Evolutionary conservation across 2,329 filamentous ascomycete genomes (phyloP).

Genomic region (Epichloe aotearoae): DNA sequence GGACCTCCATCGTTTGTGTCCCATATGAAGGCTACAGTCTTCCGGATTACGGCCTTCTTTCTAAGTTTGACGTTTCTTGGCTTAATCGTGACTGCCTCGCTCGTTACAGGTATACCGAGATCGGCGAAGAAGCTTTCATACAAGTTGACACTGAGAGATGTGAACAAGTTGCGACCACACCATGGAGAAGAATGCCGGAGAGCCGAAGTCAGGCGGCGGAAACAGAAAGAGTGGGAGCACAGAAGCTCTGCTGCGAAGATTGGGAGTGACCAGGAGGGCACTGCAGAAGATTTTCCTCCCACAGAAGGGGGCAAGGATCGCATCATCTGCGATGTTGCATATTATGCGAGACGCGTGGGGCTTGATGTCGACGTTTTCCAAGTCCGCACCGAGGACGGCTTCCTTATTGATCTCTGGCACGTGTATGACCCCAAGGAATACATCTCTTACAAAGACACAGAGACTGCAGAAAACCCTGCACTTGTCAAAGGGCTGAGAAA

Average conservation of each 20-base stretch:
- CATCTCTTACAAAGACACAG: slow-evolving; percentile 15
- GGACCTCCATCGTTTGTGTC: slow-evolving; percentile 53
- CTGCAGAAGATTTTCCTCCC: slow-evolving; percentile 48
- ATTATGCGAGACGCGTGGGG: slow-evolving; percentile 80
- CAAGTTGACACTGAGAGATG: slow-evolving; percentile 44
- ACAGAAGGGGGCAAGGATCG: slow-evolving; percentile 72
- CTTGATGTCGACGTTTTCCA: slow-evolving; percentile 72
- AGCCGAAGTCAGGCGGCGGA: slow-evolving; percentile 39
- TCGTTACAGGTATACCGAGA: slow-evolving; percentile 51
- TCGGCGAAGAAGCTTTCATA: slow-evolving; percentile 35
- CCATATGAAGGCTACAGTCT: slow-evolving; percentile 9
- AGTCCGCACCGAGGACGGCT: slow-evolving; percentile 88
- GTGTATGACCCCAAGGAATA: slow-evolving; percentile 74
- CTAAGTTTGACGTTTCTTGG: slow-evolving; percentile 69
- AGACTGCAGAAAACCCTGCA: background rate
- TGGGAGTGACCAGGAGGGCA: slow-evolving; percentile 29
- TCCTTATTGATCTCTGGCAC: slow-evolving; percentile 81
- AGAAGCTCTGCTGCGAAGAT: slow-evolving; percentile 22
- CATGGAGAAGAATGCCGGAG: slow-evolving; percentile 57
- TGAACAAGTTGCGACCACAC: slow-evolving; percentile 51
- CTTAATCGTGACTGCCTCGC: slow-evolving; percentile 60
- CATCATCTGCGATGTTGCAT: slow-evolving; percentile 63
- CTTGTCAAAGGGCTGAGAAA: slow-evolving; percentile 18
- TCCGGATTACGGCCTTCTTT: slow-evolving; percentile 49
- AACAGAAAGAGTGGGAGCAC: slow-evolving; percentile 49